Base-by-base conservation (phyloP, 2,329 filamentous ascomycete species). In the Pseudogymnoascus sp. region DNA sequence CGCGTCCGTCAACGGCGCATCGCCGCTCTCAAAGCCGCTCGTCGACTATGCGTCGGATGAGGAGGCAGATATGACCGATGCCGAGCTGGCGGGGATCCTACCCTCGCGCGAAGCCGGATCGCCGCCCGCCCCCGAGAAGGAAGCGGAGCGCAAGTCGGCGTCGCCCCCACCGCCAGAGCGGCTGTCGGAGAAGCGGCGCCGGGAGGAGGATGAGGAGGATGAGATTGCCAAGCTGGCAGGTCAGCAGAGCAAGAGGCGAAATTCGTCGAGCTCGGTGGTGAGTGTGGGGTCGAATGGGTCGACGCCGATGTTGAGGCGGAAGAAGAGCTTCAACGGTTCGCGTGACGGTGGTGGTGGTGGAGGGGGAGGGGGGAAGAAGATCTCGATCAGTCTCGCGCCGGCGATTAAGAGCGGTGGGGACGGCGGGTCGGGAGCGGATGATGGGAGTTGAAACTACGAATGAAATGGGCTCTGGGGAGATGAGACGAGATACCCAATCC, bases 11-110 rank as follows among this genome's bases (percentile, higher is more conserved):
- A 93, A 92, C 68, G 90, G 86, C 23, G 81, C 82, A 13, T 84
- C 85, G 19, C 80, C 87, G 0, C 76, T 83, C 8, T 76, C 83
- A 61, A 91, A 88, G 71, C 89, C 89, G 1, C 78, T 97, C 21
- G 95, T 99, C 35, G 91, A 96, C 74, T 99, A 99, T 73, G 86
- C 88, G 0, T 96, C 96, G 38, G 93, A 97, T 69, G 93, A 97
- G 65, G 91, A 95, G n/a, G 85, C 83, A 11, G 86, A 88, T 75
- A 87, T 87, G 31, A 33, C 63, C 10, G 57, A 67, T 65, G 66
- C 65, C 28, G 15, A 70, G 71, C 23, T 50, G 11, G 44, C 44
- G 5, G 44, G 44, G 1, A 28, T 50, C 23, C 17, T 38, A 7
- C 33, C 36, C 61, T 71, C 76, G 10, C 73, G 73, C 26, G 70